Percentiles rank a stretch among this genome's conserved stretches.
Conservation (phyloP, 371 early-diverging fungal genomes). For the Neoconidiobolus thromboides region DNA sequence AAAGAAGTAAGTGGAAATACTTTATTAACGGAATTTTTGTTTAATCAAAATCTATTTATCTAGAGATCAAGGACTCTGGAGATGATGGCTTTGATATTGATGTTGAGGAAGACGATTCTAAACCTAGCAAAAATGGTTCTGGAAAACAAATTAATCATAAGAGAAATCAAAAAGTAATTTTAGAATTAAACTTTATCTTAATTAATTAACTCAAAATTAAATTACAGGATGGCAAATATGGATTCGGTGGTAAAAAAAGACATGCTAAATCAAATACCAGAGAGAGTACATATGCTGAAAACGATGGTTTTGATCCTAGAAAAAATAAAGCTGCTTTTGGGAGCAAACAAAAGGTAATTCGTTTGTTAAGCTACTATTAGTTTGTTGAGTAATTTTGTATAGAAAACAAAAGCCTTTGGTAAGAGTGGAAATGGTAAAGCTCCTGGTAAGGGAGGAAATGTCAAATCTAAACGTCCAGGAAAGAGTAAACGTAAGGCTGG, state of each 20-base stretch:
- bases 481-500: slow-evolving; percentile 6
- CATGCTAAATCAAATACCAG: slow-evolving; percentile 59
- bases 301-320: background rate
- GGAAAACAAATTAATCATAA: background rate
- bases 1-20: slow-evolving; percentile 38
- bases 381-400: too few species aligned
- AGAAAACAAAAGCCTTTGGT: too few species aligned
- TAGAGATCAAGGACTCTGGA: slow-evolving; percentile 38
- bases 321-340: background rate
- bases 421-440: too few species aligned
- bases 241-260: slow-evolving; percentile 76
- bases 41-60: slow-evolving; percentile 3
- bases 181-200: background rate
- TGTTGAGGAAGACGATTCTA: slow-evolving; percentile 34
- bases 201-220: slow-evolving; percentile 10
- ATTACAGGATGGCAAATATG: slow-evolving; percentile 43
- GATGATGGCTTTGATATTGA: slow-evolving; percentile 74
- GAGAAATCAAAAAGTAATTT: too few species aligned
- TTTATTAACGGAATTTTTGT: slow-evolving; percentile 6
- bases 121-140: slow-evolving; percentile 8
- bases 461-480: background rate
- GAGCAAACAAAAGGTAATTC: too few species aligned
- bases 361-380: too few species aligned
- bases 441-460: too few species aligned
- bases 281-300: slow-evolving; percentile 14